These are phyloP conservation scores for Pichia kluyveri DNA, from an alignment of 805 yeast genomes.

Conservation along the genomic window DNA sequence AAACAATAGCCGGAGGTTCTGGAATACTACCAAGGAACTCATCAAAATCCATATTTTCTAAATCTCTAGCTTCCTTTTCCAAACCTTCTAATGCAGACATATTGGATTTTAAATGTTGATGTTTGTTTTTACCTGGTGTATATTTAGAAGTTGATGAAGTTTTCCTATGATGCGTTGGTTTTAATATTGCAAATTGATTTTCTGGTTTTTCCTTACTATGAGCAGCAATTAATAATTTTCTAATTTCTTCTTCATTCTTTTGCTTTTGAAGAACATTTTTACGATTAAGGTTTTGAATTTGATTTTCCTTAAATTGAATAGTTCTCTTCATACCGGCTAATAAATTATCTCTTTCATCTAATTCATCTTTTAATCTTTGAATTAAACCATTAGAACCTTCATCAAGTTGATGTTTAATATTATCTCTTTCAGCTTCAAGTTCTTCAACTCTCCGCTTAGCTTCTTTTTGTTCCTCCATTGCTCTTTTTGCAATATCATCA, in stretches of 20 bases:
- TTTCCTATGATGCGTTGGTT: neutral
- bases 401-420: constrained; percentile 20
- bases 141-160: neutral
- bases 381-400: constrained; percentile 74
- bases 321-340: constrained; percentile 51
- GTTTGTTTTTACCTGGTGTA: constrained; percentile 2
- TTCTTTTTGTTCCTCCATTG: constrained; percentile 38
- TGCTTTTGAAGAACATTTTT: constrained; percentile 58
- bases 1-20: constrained; percentile 3
- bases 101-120: constrained; percentile 2
- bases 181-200: constrained; percentile 21
- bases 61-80: constrained; percentile 74
- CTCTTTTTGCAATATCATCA: constrained; percentile 77
- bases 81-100: constrained; percentile 24
- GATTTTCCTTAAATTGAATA: constrained; percentile 50
- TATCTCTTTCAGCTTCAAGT: constrained; percentile 35
- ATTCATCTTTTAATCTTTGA: constrained; percentile 48
- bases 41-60: constrained; percentile 79
- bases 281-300: constrained; percentile 54
- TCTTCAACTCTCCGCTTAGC: constrained; percentile 31
- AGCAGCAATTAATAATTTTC: constrained; percentile 59
- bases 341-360: constrained; percentile 54
- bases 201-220: constrained; percentile 29
- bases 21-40: constrained; percentile 26
- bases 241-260: constrained; percentile 66